phyloP scores from a whole-genome alignment of 108 stramenopile genomes.

The Tribonema minus region DNA sequence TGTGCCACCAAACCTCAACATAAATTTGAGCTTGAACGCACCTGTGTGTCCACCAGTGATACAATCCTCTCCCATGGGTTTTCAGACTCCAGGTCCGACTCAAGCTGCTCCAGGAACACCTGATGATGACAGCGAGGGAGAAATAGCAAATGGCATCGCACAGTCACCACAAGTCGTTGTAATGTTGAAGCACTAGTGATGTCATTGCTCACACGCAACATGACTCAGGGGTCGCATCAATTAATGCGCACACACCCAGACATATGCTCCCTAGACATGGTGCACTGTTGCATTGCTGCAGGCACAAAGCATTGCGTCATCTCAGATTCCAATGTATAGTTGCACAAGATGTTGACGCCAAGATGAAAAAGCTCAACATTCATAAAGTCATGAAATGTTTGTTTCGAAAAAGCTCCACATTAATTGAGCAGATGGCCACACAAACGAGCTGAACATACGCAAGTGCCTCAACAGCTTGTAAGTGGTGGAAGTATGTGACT shows the following conservation, averaged over 20 bases:
- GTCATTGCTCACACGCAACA: neutral
- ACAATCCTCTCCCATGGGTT: conserved; percentile 42
- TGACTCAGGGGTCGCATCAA: too few species aligned
- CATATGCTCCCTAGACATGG: neutral
- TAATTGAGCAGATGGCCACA: neutral
- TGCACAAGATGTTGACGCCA: too few species aligned
- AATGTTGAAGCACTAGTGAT: too few species aligned
- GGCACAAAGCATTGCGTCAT: neutral
- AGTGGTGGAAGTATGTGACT: too few species aligned
- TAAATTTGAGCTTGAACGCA: too few species aligned
- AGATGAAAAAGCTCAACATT: too few species aligned
- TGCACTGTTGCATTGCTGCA: neutral
- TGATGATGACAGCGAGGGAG: neutral
- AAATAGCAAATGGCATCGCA: neutral
- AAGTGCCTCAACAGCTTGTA: too few species aligned
- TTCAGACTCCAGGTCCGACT: conserved; percentile 40
- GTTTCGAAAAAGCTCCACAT: neutral
- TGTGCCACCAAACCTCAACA: too few species aligned
- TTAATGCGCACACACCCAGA: neutral
- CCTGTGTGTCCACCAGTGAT: conserved; percentile 18
- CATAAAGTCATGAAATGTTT: neutral
- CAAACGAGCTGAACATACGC: neutral
- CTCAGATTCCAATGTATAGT: too few species aligned
- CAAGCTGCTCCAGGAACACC: conserved; percentile 40
- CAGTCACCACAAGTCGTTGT: too few species aligned